A percentile compares a stretch with the other conserved stretches of the same genome.
Evolutionary conservation across 371 early-diverging fungal genomes (phyloP).

Genomic region (Mucor indicus): DNA sequence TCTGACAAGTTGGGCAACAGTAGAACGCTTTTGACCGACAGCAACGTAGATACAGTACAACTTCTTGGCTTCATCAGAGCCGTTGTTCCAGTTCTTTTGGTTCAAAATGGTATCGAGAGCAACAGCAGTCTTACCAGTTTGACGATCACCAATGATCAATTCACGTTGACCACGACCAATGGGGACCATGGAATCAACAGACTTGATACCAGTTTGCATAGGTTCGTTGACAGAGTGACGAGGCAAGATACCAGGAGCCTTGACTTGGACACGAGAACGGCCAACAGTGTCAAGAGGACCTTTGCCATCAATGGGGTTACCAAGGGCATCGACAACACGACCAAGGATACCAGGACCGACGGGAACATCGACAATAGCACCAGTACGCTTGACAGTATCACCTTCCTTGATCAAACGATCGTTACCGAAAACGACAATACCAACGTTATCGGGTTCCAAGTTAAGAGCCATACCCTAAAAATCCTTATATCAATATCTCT

Average conservation of each 20-base stretch:
- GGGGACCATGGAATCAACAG: slow-evolving; percentile 97
- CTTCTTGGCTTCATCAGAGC: slow-evolving; percentile 41
- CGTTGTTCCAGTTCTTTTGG: slow-evolving; percentile 93
- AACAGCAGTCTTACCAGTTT: slow-evolving; percentile 96
- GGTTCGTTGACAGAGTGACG: slow-evolving; percentile 96
- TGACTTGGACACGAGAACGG: slow-evolving; percentile 91
- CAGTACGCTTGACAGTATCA: slow-evolving; percentile 96
- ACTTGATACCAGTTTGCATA: slow-evolving; percentile 98
- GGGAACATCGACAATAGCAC: slow-evolving; percentile 95
- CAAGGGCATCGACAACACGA: slow-evolving; percentile 95
- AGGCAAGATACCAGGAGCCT: slow-evolving; percentile 97
- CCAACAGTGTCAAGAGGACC: slow-evolving; percentile 82
- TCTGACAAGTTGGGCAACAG: slow-evolving; percentile 96
- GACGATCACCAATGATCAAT: slow-evolving; percentile 98
- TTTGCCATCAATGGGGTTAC: slow-evolving; percentile 98
- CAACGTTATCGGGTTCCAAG: slow-evolving; percentile 97
- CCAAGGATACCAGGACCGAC: slow-evolving; percentile 90
- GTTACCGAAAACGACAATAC: slow-evolving; percentile 98
- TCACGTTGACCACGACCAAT: slow-evolving; percentile 99
- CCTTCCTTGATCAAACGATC: slow-evolving; percentile 91
- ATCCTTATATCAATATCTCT: neutral
- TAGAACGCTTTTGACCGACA: slow-evolving; percentile 96
- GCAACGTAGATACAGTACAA: slow-evolving; percentile 98
- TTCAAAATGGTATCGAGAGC: slow-evolving; percentile 95
- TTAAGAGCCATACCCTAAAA: slow-evolving; percentile 93